Evolutionary conservation across 306 rosid species (phyloP), one percentile per base, ranked within the genome.

Genomic region (Cucurbita moschata): DNA sequence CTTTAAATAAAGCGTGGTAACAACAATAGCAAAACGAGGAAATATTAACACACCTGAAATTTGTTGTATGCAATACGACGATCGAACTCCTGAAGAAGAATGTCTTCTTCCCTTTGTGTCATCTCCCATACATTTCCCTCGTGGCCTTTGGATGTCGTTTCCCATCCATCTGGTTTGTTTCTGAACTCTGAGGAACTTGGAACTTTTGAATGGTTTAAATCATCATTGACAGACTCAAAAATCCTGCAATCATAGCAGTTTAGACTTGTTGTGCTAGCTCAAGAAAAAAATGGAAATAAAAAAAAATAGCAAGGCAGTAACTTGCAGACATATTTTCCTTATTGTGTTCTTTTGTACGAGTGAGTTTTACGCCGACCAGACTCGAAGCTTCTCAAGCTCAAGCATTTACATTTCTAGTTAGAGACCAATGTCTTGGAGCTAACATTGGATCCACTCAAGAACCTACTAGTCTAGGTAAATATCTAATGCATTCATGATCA

Each of bases 91-190:
- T 91, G 98, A 71, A 91, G 93, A 58, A 94, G 96, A 49, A 91
- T 83, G 59, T 94, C 98, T 81, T 94, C 98, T 82, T 94, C 97
- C 75, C 96, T 89, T 76, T 94, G 97, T 10, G 98, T 85, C 97
- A 94, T 94, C 83, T 89, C 95, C 98, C 98, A 94, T 39, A 94
- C 57, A 74, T 86, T 94, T 69, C 92, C 97, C 70, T 91, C 96
- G 40, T 79, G 83, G 61, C 83, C 66, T 80, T 88, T 94, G 7
- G 90, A 76, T 38, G 87, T 78, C n/a, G 98, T 89, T 78, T 94
- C 98, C 98, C 98, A 90, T 38, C 98, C 98, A 73, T 91, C 98
- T 23, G 98, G 98, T 79, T 79, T 83, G 85, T 85, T 85, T 86
- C 89, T 91, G 76, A 87, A 82, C 74, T 91, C 95, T 1, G 86